phyloP scores from a whole-genome alignment of 106 monocot genomes.

The Allium sativum region DNA sequence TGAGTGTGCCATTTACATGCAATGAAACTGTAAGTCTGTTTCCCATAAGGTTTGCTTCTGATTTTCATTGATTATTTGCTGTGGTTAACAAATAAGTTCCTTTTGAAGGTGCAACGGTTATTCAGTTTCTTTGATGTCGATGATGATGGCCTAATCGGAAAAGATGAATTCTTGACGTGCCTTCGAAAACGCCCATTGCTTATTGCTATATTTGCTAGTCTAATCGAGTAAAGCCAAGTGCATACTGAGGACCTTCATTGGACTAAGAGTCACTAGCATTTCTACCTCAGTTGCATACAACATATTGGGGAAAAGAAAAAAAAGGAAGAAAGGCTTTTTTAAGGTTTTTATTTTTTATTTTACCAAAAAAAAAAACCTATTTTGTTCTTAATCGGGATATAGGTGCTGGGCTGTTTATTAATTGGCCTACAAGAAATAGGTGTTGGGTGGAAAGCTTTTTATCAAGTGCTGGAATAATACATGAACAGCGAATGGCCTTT shows the following conservation, averaged over 20 bases:
- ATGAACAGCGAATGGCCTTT: too few species aligned
- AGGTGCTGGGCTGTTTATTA: not conserved
- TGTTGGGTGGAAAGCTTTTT: too few species aligned
- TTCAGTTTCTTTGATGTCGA: slow-evolving; percentile 29
- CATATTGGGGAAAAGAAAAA: not conserved
- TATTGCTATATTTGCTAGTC: slow-evolving; percentile 39
- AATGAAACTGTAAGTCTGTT: slow-evolving; percentile 33
- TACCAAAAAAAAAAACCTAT: not conserved
- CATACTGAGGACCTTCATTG: too few species aligned
- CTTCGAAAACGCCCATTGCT: slow-evolving; percentile 65
- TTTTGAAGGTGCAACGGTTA: slow-evolving; percentile 28
- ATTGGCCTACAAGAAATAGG: not conserved
- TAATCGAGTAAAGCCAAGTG: not conserved
- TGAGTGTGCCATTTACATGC: slow-evolving; percentile 7
- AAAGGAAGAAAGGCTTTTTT: not conserved
- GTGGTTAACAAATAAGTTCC: not conserved
- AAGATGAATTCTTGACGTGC: slow-evolving; percentile 59
- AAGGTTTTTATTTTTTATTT: not conserved
- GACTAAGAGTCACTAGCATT: not conserved
- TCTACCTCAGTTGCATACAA: not conserved
- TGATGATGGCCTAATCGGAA: slow-evolving; percentile 38
- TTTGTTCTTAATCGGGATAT: not conserved
- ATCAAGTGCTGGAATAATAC: too few species aligned
- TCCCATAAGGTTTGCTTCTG: not conserved
- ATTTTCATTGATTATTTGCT: not conserved